Evolutionary conservation across 768 basidiomycete species (phyloP).

Genomic region (Artomyces pyxidatus): DNA sequence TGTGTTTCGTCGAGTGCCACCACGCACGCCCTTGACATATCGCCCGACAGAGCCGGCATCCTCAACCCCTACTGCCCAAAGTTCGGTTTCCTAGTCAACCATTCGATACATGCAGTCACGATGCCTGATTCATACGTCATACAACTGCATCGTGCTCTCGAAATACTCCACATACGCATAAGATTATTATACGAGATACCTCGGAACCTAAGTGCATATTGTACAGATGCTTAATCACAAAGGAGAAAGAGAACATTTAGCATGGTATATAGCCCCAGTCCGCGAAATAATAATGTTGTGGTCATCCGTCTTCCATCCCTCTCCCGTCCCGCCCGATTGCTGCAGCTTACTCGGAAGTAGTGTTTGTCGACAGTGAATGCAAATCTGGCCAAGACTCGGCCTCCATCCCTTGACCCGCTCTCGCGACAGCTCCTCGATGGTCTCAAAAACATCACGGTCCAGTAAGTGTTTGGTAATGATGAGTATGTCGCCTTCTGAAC

Average conservation of each 20-base stretch:
- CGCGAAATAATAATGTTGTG: constrained; percentile 41
- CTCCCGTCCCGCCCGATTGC: neutral
- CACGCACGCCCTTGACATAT: no score
- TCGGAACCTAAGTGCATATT: constrained; percentile 6
- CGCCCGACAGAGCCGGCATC: no score
- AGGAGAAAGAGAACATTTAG: constrained; percentile 28
- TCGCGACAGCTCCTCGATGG: constrained; percentile 48
- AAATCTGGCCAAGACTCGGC: constrained; percentile 34
- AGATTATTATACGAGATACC: neutral
- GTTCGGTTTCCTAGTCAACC: neutral
- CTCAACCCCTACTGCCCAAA: neutral
- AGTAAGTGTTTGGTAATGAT: constrained; percentile 76
- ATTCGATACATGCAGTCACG: neutral
- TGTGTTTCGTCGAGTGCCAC: no score
- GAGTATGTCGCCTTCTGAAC: constrained; percentile 85
- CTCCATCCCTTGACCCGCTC: constrained; percentile 58
- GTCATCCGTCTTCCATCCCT: neutral
- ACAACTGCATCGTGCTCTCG: neutral
- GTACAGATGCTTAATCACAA: constrained; percentile 22
- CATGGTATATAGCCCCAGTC: constrained; percentile 55
- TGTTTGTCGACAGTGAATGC: constrained; percentile 44
- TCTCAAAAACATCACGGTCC: constrained; percentile 74
- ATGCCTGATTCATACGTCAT: neutral
- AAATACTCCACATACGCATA: neutral
- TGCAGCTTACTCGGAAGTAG: constrained; percentile 23